Evolutionary conservation across 768 basidiomycete genomes (phyloP).

Genomic region (Serpula lacrymans): DNA sequence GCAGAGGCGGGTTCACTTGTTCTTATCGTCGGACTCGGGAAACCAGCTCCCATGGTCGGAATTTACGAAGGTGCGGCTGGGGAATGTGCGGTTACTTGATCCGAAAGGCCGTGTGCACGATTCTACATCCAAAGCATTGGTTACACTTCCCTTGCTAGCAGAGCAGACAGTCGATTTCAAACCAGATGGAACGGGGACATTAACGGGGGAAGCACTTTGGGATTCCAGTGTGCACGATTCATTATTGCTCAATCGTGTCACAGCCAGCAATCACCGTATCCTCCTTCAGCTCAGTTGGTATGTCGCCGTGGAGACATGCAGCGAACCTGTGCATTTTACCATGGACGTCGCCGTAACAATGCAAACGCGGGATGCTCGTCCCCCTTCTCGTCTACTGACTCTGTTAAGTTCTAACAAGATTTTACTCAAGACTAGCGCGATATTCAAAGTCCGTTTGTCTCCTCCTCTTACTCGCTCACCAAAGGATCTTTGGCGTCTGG

Average conservation of each 20-base stretch:
- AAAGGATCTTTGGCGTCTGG: conserved; percentile 89
- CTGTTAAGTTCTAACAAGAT: conserved; percentile 79
- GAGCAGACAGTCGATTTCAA: conserved; percentile 73
- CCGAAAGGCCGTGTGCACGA: conserved; percentile 79
- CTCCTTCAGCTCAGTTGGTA: conserved; percentile 75
- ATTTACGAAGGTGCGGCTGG: conserved; percentile 70
- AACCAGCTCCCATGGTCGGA: conserved; percentile 85
- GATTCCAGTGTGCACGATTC: conserved; percentile 93
- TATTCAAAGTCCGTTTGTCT: conserved; percentile 78
- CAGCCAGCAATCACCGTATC: conserved; percentile 71
- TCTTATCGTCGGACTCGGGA: conserved; percentile 84
- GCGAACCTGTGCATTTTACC: conserved; percentile 82
- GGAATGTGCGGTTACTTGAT: conserved; percentile 84
- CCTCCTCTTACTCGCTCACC: conserved; percentile 85
- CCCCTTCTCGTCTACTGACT: conserved; percentile 72
- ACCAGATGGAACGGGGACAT: conserved; percentile 75
- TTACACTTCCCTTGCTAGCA: conserved; percentile 71
- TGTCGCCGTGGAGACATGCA: conserved; percentile 79
- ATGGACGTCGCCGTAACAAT: conserved; percentile 87
- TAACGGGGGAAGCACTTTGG: conserved; percentile 79
- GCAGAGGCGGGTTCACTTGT: conserved; percentile 77
- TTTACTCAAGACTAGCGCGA: conserved; percentile 72
- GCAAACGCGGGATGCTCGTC: conserved; percentile 78
- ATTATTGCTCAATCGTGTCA: conserved; percentile 79
- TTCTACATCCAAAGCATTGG: conserved; percentile 64